These are phyloP conservation scores for Paramyrothecium sp. DNA, from an alignment of 2,329 filamentous ascomycete genomes.

Conservation along the genomic window DNA sequence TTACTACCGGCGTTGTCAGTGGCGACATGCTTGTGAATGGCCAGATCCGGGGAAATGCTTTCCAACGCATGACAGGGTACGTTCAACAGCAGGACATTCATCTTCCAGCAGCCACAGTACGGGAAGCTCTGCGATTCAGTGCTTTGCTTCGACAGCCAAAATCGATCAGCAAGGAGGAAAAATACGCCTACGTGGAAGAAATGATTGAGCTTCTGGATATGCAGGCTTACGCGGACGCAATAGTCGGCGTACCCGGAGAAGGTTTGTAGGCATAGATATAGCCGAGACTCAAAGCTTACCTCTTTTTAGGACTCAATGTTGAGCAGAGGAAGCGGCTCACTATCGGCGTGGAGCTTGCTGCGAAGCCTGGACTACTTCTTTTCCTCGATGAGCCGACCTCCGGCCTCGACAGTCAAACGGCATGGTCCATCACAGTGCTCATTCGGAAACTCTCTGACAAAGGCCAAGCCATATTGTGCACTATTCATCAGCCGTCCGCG, in stretches of 20 bases:
- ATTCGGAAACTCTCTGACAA: conserved; percentile 57
- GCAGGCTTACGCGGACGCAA: conserved; percentile 50
- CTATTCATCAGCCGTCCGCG: conserved; percentile 45
- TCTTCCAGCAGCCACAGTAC: conserved; percentile 38
- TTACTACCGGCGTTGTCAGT: conserved; percentile 65
- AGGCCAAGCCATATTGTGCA: conserved; percentile 46
- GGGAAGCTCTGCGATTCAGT: conserved; percentile 35
- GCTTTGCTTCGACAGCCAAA: conserved; percentile 41
- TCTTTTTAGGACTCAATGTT: conserved; percentile 30
- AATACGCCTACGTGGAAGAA: conserved; percentile 47
- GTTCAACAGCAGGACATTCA: conserved; percentile 63
- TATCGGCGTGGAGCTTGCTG: conserved; percentile 42
- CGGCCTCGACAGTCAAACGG: conserved; percentile 56
- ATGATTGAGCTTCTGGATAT: conserved; percentile 52
- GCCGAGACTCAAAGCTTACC: too few relatives aligned
- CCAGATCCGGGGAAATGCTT: conserved; percentile 58
- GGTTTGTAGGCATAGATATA: conserved; percentile 5
- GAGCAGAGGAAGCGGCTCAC: conserved; percentile 49
- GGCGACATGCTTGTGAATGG: conserved; percentile 70
- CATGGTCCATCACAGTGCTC: conserved; percentile 69
- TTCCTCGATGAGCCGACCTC: conserved; percentile 52
- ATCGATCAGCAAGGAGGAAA: conserved; percentile 39
- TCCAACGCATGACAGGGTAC: conserved; percentile 69
- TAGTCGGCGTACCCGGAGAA: conserved; percentile 42
- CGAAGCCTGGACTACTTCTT: conserved; percentile 41